These are phyloP conservation scores for Lavandula angustifolia DNA, from an alignment of 257 asterid genomes.

Conservation along the genomic window DNA sequence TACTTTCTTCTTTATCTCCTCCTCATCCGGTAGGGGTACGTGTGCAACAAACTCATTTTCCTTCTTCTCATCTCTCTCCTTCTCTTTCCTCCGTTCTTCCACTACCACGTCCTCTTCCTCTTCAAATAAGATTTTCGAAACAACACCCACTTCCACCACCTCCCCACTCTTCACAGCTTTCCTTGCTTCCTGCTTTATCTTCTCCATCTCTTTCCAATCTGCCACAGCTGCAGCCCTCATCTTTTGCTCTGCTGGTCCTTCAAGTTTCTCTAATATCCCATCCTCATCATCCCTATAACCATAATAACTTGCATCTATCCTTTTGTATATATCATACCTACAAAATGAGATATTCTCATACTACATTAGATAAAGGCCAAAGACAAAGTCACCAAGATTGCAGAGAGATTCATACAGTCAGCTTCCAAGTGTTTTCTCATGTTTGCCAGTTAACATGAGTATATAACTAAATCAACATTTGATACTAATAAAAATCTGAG, in stretches of 20 bases:
- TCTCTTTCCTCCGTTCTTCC: slow-evolving; percentile 71
- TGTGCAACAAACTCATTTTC: slow-evolving; percentile 81
- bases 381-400: neutral
- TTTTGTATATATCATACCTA: slow-evolving; percentile 92
- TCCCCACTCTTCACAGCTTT: slow-evolving; percentile 90
- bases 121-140: slow-evolving; percentile 71
- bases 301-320: slow-evolving; percentile 93
- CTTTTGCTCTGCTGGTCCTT: slow-evolving; percentile 75
- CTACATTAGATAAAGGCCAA: slow-evolving; percentile 20
- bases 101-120: slow-evolving; percentile 93
- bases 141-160: slow-evolving; percentile 78
- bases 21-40: slow-evolving; percentile 91
- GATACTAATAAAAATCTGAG: neutral
- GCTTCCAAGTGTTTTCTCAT: neutral
- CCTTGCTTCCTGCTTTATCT: slow-evolving; percentile 86
- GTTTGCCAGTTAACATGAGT: neutral
- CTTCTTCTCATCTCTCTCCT: slow-evolving; percentile 62
- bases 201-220: slow-evolving; percentile 81
- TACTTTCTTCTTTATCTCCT: slow-evolving; percentile 83
- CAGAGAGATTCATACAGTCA: neutral
- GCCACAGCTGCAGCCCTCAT: slow-evolving; percentile 72
- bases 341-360: slow-evolving; percentile 20
- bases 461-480: slow-evolving; percentile 12
- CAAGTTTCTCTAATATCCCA: slow-evolving; percentile 75
- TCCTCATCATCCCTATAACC: slow-evolving; percentile 98